Evolutionary conservation across 73 alveolate genomes (phyloP).

Genomic region (Halteria grandinella): DNA sequence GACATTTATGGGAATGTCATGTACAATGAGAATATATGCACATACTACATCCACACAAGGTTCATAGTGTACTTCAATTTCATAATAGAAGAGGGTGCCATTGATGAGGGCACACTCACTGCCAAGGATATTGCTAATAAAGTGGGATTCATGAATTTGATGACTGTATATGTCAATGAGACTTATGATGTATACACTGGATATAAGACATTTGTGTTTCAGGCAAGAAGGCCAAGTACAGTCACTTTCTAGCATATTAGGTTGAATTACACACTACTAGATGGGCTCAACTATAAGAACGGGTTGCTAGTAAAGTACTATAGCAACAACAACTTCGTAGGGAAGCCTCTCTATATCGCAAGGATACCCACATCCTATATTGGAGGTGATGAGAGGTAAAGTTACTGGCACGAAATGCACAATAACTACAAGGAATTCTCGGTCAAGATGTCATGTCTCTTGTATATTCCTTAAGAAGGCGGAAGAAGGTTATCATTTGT

Average conservation of each 20-base stretch:
- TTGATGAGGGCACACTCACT: no score
- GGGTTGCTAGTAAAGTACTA: conserved; percentile 24
- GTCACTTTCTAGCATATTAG: no score
- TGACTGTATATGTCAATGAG: no score
- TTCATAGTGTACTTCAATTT: neutral
- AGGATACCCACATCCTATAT: neutral
- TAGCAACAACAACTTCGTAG: conserved; percentile 10
- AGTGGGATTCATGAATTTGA: no score
- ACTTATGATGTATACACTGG: no score
- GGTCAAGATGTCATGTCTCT: conserved; percentile 1
- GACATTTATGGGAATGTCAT: conserved; percentile 35
- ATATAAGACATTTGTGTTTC: no score
- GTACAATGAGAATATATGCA: neutral
- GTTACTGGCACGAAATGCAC: conserved; percentile 36
- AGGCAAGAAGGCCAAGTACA: no score
- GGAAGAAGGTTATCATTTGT: conserved; percentile 23
- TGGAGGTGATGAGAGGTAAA: conserved; percentile 1
- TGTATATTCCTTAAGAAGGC: neutral
- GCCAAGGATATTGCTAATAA: no score
- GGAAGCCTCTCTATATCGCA: neutral
- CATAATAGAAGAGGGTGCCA: no score
- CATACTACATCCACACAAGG: conserved; percentile 1
- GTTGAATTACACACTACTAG: conserved; percentile 34
- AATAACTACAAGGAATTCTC: conserved; percentile 24
- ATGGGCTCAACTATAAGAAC: conserved; percentile 12